Base-by-base conservation (phyloP, 768 basidiomycete genomes). In the Termitomyces sp. region DNA sequence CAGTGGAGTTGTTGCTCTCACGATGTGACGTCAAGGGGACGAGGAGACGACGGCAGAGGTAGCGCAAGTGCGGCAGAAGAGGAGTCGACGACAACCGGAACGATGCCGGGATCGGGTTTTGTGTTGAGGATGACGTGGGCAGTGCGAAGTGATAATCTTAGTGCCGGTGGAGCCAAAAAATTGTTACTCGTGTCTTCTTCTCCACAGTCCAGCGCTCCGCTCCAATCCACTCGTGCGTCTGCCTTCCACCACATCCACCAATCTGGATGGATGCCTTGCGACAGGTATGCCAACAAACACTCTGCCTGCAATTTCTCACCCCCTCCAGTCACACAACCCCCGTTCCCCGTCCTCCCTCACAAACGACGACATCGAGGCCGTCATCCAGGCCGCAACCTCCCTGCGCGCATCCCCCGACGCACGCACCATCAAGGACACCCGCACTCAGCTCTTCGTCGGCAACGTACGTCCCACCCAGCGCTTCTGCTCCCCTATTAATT, bases 371-470 rank as follows among this genome's bases (percentile, higher is more conserved):
- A 95, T 96, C 70, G 94, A 97, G 71, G 92, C 92, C 3, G 83
- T 94, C 68, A 97, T 97, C 63, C 91, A 92, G 70, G 84, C 89
- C 74, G 94, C 94, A n/a, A 96, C 92, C 63, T 85, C 91, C 7
- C 78, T 86, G 7, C 78, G 83, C n/a, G 72, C 82, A 3, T 72
- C 84, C 1, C 68, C 77, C 22, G 84, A 86, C 66, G 76, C 79
- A 51, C 75, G 83, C 57, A 49, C 72, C 0, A 76, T 83, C 42
- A 84, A 86, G 58, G 96, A 99, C 73, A 96, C 94, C 4, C 83
- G 96, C 57, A 95, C 96, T 0, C 96, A 98, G 76, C 82, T 99
- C 7, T 98, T 96, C 69, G 92, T 98, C 28, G 95, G 94, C 64
- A 99, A 99, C 74, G 94, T 96, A 74, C 63, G 90, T 62, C 42